Conservation (phyloP, 441 rosid species). For the Melastoma candidum region DNA sequence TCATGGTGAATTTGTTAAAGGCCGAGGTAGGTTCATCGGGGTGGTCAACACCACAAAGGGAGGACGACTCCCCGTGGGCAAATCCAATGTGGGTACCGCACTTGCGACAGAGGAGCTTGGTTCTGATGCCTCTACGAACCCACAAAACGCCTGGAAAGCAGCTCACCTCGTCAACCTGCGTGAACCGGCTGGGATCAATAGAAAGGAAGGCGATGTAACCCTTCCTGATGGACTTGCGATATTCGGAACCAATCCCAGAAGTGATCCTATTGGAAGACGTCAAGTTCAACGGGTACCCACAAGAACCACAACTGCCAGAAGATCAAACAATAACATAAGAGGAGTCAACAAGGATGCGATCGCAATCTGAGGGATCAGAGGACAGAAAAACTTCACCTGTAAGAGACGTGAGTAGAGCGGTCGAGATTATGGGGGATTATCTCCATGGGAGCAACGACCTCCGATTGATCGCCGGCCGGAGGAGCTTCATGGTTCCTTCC, state of each 20-base stretch:
- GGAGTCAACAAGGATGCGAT: too few species aligned
- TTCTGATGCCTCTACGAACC: conserved; percentile 3
- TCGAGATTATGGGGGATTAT: too few species aligned
- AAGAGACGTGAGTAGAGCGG: too few species aligned
- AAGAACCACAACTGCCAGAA: conserved; percentile 10
- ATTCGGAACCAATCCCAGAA: conserved; percentile 4
- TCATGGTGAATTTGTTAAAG: conserved; percentile 7
- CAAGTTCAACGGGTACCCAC: conserved; percentile 17
- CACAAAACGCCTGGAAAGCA: conserved; percentile 7
- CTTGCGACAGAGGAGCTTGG: conserved; percentile 13
- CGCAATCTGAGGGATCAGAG: too few species aligned
- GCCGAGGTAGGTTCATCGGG: conserved; percentile 5
- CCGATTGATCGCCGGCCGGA: too few species aligned
- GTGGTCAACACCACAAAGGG: conserved; percentile 5
- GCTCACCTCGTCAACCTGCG: conserved; percentile 11
- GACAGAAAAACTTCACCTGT: too few species aligned
- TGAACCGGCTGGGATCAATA: conserved; percentile 13
- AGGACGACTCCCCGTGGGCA: not conserved
- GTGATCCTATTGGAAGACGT: conserved; percentile 6
- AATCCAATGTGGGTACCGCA: conserved; percentile 10
- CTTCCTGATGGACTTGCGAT: conserved; percentile 5
- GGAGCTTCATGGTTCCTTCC: too few species aligned
- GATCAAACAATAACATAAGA: too few species aligned
- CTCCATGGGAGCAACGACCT: too few species aligned
- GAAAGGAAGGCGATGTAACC: conserved; percentile 9